Conservation (phyloP, 2,329 filamentous ascomycete species). For the Diaporthe capsici region DNA sequence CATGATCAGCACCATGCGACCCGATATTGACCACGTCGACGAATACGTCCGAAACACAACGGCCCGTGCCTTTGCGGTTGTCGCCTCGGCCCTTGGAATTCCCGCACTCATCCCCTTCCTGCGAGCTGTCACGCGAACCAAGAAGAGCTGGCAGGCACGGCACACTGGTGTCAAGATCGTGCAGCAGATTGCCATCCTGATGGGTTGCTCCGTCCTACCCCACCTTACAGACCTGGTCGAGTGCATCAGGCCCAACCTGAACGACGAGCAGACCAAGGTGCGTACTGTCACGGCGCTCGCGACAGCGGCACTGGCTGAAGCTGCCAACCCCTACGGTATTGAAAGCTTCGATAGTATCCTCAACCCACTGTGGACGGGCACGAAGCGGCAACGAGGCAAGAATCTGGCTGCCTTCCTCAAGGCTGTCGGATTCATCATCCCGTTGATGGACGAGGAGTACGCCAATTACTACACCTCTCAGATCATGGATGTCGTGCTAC, state of each 20-base stretch:
- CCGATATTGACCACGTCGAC: constrained; percentile 98
- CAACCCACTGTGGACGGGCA: constrained; percentile 96
- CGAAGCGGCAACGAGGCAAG: constrained; percentile 95
- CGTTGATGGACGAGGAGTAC: constrained; percentile 99
- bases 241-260: constrained; percentile 94
- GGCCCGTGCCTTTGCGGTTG: constrained; percentile 95
- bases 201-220: constrained; percentile 96
- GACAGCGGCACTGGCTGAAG: constrained; percentile 94
- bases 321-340: constrained; percentile 98
- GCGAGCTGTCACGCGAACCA: constrained; percentile 94
- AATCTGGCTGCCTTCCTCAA: constrained; percentile 96
- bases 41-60: constrained; percentile 99
- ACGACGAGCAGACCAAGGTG: constrained; percentile 98
- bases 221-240: constrained; percentile 97
- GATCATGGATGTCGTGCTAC: constrained; percentile 97
- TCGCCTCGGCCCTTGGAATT: constrained; percentile 95
- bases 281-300: constrained; percentile 95
- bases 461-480: constrained; percentile 99
- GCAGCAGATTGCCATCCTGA: constrained; percentile 97
- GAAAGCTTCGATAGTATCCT: constrained; percentile 98
- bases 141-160: constrained; percentile 98
- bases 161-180: constrained; percentile 99
- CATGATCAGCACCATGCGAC: constrained; percentile 99
- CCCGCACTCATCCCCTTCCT: constrained; percentile 95
- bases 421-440: constrained; percentile 97